A percentile compares a stretch with the other conserved stretches of the same genome.
Evolutionary conservation across 139 green algal species (phyloP).

Genomic region (Chloropicon primus): DNA sequence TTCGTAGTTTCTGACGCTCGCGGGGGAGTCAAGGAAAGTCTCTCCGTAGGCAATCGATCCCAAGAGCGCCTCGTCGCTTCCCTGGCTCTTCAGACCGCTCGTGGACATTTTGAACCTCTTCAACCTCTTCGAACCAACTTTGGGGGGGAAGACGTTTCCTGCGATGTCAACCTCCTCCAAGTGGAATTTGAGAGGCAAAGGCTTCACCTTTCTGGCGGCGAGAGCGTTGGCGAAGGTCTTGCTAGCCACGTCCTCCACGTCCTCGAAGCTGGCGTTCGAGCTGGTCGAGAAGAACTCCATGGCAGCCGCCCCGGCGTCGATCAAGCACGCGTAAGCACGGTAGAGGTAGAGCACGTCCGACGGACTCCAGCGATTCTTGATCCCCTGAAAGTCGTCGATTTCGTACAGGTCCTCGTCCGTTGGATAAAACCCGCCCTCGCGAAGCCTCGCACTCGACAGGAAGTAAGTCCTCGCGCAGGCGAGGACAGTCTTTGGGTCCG

Average conservation of each 20-base stretch:
- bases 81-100: neutral
- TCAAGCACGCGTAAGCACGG: constrained; percentile 22
- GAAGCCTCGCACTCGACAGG: neutral
- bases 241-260: neutral
- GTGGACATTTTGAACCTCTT: neutral
- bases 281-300: constrained; percentile 26
- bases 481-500: constrained; percentile 19
- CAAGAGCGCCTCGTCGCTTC: neutral
- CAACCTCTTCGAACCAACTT: neutral
- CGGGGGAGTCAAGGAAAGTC: neutral
- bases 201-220: neutral
- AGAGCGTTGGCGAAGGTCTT: neutral
- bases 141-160: neutral
- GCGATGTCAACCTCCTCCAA: neutral
- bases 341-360: constrained; percentile 9
- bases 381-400: neutral
- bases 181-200: neutral
- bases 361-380: neutral
- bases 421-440: neutral
- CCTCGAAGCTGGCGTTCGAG: neutral
- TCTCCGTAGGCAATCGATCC: neutral
- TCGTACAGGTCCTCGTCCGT: neutral
- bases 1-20: neutral
- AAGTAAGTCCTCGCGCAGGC: constrained; percentile 23
- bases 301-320: constrained; percentile 21